Base-by-base conservation (phyloP, 2,329 filamentous ascomycete genomes). In the Didymellaceae sp. region DNA sequence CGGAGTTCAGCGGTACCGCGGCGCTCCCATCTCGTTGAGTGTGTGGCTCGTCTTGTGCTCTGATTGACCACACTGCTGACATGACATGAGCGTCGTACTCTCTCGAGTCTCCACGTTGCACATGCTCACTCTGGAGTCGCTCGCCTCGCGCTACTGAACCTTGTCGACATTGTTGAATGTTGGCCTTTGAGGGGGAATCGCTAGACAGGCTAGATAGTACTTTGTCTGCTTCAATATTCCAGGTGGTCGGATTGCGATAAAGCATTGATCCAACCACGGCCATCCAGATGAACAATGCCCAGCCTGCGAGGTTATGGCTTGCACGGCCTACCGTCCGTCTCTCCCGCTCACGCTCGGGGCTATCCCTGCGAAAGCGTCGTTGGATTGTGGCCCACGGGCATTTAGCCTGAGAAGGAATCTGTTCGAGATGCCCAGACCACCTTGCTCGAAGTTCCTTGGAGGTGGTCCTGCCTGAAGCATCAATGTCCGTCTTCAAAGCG, bases 51-150 rank as follows among this genome's bases (percentile, higher is more conserved):
- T 55, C 44, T 58, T 49, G 53, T 45, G 54, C 40, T 54, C 47
- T 62, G 39, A 60, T 59, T 54, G 58, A n/a, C 33, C 57, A 47
- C 38, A 47, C 53, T 57, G 62, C 63, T 65, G 63, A 60, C 64
- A 63, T 70, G 68, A 68, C 70, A 70, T 61, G 66, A 60, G 55
- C 52, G 65, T 66, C 60, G 67, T 55, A 66, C 66, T 52, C 62
- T 63, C 52, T 71, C 66, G 65, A 71, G 68, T 66, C 64, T 70
- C 70, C 68, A 71, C 68, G 68, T 73, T 63, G 70, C 70, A 72
- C 67, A 57, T 52, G 56, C 59, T 58, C 48, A 34, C 32, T 42
- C 54, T 59, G 42, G 44, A 50, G 45, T 48, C 57, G 42, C 48
- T 62, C 57, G 61, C 60, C 62, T 61, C 55, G 45, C 52, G 48